These are phyloP conservation scores for Agapanthus africanus DNA, from an alignment of 106 monocot genomes.

Conservation along the genomic window DNA sequence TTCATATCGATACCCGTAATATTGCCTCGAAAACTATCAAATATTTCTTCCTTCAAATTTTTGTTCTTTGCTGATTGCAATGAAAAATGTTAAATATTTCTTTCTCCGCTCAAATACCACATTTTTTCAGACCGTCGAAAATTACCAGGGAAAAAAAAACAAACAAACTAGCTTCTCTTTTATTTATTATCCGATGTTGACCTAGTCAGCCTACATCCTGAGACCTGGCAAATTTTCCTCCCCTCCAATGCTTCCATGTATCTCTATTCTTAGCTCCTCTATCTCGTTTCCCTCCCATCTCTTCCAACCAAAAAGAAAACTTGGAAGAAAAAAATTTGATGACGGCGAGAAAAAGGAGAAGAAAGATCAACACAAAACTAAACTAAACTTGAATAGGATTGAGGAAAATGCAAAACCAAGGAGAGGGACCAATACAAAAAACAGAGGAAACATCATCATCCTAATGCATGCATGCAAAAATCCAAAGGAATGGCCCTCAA, in stretches of 20 bases:
- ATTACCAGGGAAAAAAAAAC: neutral
- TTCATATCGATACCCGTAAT: no score
- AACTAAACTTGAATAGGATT: neutral
- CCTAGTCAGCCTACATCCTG: neutral
- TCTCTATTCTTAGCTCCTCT: neutral
- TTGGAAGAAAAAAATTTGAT: neutral
- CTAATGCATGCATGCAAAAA: no score
- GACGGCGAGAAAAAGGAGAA: no score
- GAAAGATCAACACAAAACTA: neutral
- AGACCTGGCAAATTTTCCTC: neutral
- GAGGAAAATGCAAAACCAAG: neutral
- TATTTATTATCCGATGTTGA: neutral
- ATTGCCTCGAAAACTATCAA: no score
- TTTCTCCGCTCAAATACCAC: no score
- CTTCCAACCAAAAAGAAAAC: neutral
- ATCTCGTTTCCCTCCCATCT: neutral
- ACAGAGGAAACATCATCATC: no score
- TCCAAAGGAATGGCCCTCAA: no score
- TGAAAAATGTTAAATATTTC: no score
- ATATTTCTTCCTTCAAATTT: no score
- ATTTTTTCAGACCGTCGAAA: no score
- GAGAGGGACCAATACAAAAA: no score
- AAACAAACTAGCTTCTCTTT: neutral
- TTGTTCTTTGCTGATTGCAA: no score
- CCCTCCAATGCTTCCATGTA: neutral